Percentiles rank a stretch among this genome's conserved stretches.
These are phyloP conservation scores for Eutypa lata DNA, from an alignment of 2,329 filamentous ascomycete species.

Conservation along the genomic window DNA sequence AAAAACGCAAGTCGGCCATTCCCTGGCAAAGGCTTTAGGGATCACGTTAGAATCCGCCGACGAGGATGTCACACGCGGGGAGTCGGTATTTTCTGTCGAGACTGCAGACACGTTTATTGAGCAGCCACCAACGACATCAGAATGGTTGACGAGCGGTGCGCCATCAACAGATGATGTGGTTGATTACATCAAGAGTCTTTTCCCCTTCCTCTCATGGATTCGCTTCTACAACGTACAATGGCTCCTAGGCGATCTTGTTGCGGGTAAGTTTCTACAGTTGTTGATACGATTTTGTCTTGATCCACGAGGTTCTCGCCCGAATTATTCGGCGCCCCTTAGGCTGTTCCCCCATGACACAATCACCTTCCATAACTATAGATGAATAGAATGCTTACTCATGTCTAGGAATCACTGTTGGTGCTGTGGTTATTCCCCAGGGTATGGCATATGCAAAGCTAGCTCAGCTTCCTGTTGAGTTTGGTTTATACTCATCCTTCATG, in stretches of 20 bases:
- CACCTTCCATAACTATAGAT: too few species aligned
- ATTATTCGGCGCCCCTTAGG: too few species aligned
- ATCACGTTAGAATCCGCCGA: constrained; percentile 77
- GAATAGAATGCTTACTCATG: constrained; percentile 15
- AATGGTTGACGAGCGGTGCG: constrained; percentile 65
- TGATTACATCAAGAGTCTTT: constrained; percentile 67
- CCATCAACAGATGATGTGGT: constrained; percentile 55
- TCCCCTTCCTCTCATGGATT: constrained; percentile 92
- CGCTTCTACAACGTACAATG: constrained; percentile 83
- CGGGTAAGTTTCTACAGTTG: constrained; percentile 53
- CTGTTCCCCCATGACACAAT: background rate
- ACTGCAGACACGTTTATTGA: constrained; percentile 81
- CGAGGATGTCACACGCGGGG: constrained; percentile 69
- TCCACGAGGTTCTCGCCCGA: too few species aligned
- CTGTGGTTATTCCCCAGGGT: constrained; percentile 83
- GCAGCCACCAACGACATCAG: constrained; percentile 68
- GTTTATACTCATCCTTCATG: constrained; percentile 94
- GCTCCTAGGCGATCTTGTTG: constrained; percentile 84
- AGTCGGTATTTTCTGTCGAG: constrained; percentile 72
- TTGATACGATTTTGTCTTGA: background rate
- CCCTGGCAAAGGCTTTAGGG: constrained; percentile 73
- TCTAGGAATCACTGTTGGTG: constrained; percentile 52
- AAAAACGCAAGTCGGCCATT: constrained; percentile 63
- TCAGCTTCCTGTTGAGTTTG: constrained; percentile 75
- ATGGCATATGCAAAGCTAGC: constrained; percentile 94